Conservation (phyloP, 2,329 filamentous ascomycete genomes). For the Microcyclospora pomicola region DNA sequence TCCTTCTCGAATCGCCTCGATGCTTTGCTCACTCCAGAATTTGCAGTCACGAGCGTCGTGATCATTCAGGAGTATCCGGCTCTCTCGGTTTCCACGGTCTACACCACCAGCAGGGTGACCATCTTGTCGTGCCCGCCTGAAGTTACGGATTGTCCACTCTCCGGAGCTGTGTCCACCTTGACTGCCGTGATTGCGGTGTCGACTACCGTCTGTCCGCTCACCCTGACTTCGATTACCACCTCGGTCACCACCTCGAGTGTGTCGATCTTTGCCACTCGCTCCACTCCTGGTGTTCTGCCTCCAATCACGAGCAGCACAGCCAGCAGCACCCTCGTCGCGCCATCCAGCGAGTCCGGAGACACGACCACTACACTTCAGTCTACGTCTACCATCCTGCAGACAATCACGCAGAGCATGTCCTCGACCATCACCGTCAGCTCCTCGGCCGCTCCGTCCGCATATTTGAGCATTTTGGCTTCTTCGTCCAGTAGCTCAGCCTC, state of each 20-base stretch:
- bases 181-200: conserved; percentile 28
- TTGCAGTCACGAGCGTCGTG: conserved; percentile 8
- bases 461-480: neutral
- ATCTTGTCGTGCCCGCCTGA: conserved; percentile 27
- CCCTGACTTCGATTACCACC: conserved; percentile 14
- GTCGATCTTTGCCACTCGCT: neutral
- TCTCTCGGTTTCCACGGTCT: conserved; percentile 28
- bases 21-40: too few relatives aligned
- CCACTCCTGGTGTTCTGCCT: neutral
- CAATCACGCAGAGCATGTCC: conserved; percentile 6
- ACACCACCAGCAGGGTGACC: conserved; percentile 30
- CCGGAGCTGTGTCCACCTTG: conserved; percentile 20
- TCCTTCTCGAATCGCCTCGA: too few relatives aligned
- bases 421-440: conserved; percentile 9
- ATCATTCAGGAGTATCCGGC: conserved; percentile 20
- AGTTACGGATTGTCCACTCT: conserved; percentile 26
- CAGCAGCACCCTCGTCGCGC: neutral
- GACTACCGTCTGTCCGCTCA: conserved; percentile 32
- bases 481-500: neutral
- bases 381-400: conserved; percentile 5
- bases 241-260: conserved; percentile 2
- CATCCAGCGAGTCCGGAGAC: neutral
- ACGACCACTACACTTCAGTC: conserved; percentile 1
- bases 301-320: neutral
- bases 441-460: neutral